Evolutionary conservation across 257 asterid genomes (phyloP), one percentile per base, ranked within the genome.

Genomic region (Ocimum tenuiflorum): DNA sequence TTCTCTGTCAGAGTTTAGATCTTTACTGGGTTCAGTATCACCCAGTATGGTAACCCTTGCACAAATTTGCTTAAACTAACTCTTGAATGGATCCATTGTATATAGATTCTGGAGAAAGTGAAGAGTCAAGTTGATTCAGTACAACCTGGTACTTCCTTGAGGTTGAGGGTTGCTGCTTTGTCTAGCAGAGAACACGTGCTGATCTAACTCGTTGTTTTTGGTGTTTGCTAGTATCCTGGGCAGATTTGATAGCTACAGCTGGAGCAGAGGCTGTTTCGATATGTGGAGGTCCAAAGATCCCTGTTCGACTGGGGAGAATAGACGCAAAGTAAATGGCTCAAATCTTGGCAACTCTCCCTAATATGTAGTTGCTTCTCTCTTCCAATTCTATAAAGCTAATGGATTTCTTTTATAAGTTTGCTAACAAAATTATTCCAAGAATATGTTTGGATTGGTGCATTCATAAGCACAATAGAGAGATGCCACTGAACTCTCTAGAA

Each of bases 181-280:
- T 70, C 48, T n/a, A 54, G 53, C 15, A 27, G 23, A 17, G 51
- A 52, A 35, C 6, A 6, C 63, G 22, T 29, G 46, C 63, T 33
- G 65, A 19, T 20, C 68, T 59, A 60, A 73, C 67, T 31, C 54
- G 11, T 60, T 19, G 17, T 59, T 46, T 13, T 61, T 68, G 78
- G 72, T 77, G 70, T 63, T 53, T 65, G 42, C 48, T 59, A 88
- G 96, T 87, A 48, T 85, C 96, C 17, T 89, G 98, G 98, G 95
- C 96, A 10, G 98, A 89, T 78, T 70, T 89, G 74, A 89, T 91
- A 67, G 96, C 96, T 39, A 71, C 86, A 71, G 96, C 91, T 65
- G 98, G 98, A 75, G 92, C 98, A 6, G 95, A 85, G 78, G 88
- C 98, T 60, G 91, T 89, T 72, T 86, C 77, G 24, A 52, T 89